Evolutionary conservation across 176 grass and related monocot species (phyloP).

Genomic region (Bonia amplexicaulis): DNA sequence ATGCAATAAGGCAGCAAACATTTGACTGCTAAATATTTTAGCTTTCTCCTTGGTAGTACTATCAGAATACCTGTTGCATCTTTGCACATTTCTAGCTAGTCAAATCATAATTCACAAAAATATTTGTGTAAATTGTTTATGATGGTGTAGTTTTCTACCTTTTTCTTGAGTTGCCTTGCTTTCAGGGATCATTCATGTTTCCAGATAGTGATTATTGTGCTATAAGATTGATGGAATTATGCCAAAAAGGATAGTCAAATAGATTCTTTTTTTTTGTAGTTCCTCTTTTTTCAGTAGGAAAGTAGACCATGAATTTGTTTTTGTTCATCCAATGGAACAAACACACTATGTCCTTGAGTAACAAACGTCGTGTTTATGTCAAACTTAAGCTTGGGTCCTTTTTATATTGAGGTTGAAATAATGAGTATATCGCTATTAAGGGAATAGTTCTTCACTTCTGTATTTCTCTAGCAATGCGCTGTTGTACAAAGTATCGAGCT

Average conservation of each 20-base stretch:
- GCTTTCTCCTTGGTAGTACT: neutral
- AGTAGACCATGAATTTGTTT: neutral
- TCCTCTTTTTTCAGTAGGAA: neutral
- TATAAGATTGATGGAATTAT: neutral
- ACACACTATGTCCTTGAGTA: neutral
- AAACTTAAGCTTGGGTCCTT: neutral
- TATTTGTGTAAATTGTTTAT: neutral
- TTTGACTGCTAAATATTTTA: neutral
- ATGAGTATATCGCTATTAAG: neutral
- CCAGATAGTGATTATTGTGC: neutral
- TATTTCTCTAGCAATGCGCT: slow-evolving; percentile 8
- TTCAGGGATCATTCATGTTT: neutral
- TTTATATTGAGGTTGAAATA: neutral
- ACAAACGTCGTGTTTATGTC: neutral
- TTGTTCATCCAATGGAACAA: neutral
- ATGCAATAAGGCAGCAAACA: neutral
- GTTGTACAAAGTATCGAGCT: neutral
- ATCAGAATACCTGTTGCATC: neutral
- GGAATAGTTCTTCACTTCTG: neutral
- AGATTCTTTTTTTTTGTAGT: neutral
- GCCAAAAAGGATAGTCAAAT: neutral
- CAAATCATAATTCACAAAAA: neutral
- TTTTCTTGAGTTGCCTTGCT: neutral
- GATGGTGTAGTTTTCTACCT: neutral
- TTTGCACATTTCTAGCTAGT: neutral